These are phyloP conservation scores for Musa beccarii DNA, from an alignment of 176 grass and related monocot species.

Conservation along the genomic window DNA sequence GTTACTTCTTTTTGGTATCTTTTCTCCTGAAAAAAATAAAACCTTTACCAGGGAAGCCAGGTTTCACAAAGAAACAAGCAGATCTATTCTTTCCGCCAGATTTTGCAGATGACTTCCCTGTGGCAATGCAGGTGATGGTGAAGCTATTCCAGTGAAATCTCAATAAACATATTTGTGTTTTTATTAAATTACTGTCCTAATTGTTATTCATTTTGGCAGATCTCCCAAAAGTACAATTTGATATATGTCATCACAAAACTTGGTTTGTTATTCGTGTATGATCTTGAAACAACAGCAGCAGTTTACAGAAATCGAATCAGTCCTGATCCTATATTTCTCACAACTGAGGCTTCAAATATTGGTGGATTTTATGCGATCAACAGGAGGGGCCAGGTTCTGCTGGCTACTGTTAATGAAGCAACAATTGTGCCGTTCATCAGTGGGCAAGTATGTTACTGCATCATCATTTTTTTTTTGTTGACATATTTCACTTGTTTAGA, in stretches of 20 bases:
- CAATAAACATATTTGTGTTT: neutral
- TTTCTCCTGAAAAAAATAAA: constrained; percentile 11
- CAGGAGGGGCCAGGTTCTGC: constrained; percentile 90
- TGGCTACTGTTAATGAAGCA: constrained; percentile 93
- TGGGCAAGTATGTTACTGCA: constrained; percentile 53
- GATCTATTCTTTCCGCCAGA: constrained; percentile 94
- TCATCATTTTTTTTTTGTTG: constrained; percentile 4
- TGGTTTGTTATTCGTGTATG: constrained; percentile 94
- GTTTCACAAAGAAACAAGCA: constrained; percentile 94
- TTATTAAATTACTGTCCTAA: neutral
- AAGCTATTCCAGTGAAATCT: neutral
- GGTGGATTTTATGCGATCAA: constrained; percentile 98
- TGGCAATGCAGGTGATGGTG: constrained; percentile 78
- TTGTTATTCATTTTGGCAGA: constrained; percentile 33
- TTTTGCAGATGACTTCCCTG: constrained; percentile 96
- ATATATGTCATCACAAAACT: constrained; percentile 94
- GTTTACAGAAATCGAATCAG: constrained; percentile 99
- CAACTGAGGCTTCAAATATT: constrained; percentile 64
- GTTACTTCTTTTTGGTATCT: neutral
- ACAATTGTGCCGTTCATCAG: constrained; percentile 86
- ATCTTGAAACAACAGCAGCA: constrained; percentile 79
- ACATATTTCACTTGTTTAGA: constrained; percentile 7
- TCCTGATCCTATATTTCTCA: constrained; percentile 97
- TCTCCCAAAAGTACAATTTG: constrained; percentile 95
- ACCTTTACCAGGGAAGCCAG: constrained; percentile 58